These are phyloP conservation scores for Fusarium staphyleae DNA, from an alignment of 2,329 filamentous ascomycete genomes.

Conservation along the genomic window DNA sequence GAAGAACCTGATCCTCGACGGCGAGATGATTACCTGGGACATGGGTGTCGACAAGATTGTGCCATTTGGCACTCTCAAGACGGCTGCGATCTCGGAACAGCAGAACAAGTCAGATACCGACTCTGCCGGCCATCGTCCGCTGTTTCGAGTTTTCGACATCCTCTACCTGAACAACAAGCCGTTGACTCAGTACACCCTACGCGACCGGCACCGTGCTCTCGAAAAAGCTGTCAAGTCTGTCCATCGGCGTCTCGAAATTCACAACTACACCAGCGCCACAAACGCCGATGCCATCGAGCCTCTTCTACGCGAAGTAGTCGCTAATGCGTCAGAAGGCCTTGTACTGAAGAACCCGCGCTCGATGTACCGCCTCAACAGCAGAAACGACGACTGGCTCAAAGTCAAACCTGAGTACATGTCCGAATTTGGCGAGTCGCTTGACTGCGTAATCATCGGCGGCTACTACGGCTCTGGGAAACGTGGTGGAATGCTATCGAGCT, in stretches of 20 bases:
- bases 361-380: constrained; percentile 83
- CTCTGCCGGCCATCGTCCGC: constrained; percentile 62
- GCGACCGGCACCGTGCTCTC: constrained; percentile 79
- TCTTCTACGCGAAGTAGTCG: constrained; percentile 80
- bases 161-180: constrained; percentile 83
- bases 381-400: constrained; percentile 97
- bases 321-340: constrained; percentile 85
- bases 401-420: constrained; percentile 99
- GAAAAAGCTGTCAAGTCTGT: constrained; percentile 73
- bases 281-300: constrained; percentile 78
- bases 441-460: constrained; percentile 87
- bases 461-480: constrained; percentile 90
- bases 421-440: constrained; percentile 91
- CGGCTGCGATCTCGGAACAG: constrained; percentile 81
- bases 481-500: constrained; percentile 83
- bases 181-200: constrained; percentile 82
- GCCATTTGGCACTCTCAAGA: constrained; percentile 91
- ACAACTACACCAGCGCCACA: constrained; percentile 71
- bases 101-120: constrained; percentile 65
- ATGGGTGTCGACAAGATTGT: constrained; percentile 83
- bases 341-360: constrained; percentile 94
- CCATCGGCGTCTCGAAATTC: constrained; percentile 82
- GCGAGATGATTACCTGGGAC: constrained; percentile 99
- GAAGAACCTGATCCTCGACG: constrained; percentile 88
- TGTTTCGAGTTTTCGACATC: constrained; percentile 91